Conservation (phyloP, 345 rosid species). For the Physaria fendleri region DNA sequence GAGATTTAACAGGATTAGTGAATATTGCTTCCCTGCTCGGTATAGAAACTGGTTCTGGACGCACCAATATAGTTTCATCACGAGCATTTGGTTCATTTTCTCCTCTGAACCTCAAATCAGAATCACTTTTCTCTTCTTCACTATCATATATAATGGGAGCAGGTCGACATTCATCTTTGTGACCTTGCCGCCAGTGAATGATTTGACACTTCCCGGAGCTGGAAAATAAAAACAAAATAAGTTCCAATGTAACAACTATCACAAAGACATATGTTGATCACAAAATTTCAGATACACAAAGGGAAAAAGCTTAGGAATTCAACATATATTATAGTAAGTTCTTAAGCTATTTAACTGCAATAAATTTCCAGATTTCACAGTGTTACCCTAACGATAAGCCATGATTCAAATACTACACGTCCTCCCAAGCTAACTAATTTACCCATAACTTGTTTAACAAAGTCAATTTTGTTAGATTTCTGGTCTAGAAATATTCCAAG, state of each 20-base stretch:
- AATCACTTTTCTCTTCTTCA: slow-evolving; percentile 36
- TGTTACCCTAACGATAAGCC: background rate
- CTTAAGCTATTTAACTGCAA: slow-evolving; percentile 9
- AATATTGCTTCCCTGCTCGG: slow-evolving; percentile 26
- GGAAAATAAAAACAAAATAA: background rate
- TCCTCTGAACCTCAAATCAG: slow-evolving; percentile 30
- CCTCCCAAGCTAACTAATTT: background rate
- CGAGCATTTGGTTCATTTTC: slow-evolving; percentile 16
- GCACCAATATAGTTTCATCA: slow-evolving; percentile 31
- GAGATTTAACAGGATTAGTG: slow-evolving; percentile 30
- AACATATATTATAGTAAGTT: background rate
- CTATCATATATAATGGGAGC: slow-evolving; percentile 24
- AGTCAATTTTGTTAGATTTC: background rate
- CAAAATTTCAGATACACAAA: background rate
- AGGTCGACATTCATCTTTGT: slow-evolving; percentile 74
- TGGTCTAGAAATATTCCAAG: slow-evolving; percentile 2
- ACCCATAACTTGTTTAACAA: background rate
- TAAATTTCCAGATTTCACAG: background rate
- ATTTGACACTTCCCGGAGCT: slow-evolving; percentile 92
- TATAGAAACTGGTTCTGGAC: slow-evolving; percentile 28
- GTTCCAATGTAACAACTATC: slow-evolving; percentile 1
- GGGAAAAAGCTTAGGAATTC: background rate
- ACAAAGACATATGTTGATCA: background rate
- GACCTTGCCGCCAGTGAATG: slow-evolving; percentile 96
- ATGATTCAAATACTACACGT: background rate